These are phyloP conservation scores for Carnegiea gigantea DNA, from an alignment of 179 eudicot genomes.

Conservation along the genomic window DNA sequence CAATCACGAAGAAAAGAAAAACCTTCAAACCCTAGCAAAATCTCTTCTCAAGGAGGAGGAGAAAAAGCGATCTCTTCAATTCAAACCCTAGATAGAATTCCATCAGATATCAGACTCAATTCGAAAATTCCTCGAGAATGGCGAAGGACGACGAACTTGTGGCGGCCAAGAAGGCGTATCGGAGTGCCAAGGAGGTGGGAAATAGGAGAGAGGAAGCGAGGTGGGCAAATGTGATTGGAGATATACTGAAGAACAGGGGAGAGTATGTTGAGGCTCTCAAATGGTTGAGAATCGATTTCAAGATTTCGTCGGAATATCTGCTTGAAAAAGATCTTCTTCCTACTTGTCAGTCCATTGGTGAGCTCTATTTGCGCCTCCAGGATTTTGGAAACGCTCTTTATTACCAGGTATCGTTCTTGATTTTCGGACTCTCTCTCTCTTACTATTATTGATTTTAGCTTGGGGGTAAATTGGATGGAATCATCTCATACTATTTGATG, in stretches of 20 bases:
- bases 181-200: constrained; percentile 55
- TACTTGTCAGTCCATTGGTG: constrained; percentile 89
- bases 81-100: not conserved
- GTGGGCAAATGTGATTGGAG: constrained; percentile 91
- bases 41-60: not conserved
- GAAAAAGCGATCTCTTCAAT: not conserved
- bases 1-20: not conserved
- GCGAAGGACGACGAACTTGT: constrained; percentile 53
- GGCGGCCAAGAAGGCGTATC: constrained; percentile 63
- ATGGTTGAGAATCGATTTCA: constrained; percentile 83
- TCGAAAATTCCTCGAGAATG: constrained; percentile 10
- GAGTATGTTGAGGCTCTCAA: constrained; percentile 72
- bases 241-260: constrained; percentile 71
- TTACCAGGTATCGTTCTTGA: constrained; percentile 54
- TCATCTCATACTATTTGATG: not conserved
- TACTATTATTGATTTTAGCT: not conserved
- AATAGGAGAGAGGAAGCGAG: constrained; percentile 82
- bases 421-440: too few species aligned
- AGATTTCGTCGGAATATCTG: constrained; percentile 50
- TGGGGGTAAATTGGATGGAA: not conserved
- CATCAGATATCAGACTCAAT: not conserved
- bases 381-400: constrained; percentile 56
- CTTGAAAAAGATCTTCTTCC: constrained; percentile 78
- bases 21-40: not conserved
- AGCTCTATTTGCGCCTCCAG: constrained; percentile 64